Evolutionary conservation across 2,329 filamentous ascomycete genomes (phyloP), one percentile per base, ranked within the genome.

Genomic region (Fusarium sp.): DNA sequence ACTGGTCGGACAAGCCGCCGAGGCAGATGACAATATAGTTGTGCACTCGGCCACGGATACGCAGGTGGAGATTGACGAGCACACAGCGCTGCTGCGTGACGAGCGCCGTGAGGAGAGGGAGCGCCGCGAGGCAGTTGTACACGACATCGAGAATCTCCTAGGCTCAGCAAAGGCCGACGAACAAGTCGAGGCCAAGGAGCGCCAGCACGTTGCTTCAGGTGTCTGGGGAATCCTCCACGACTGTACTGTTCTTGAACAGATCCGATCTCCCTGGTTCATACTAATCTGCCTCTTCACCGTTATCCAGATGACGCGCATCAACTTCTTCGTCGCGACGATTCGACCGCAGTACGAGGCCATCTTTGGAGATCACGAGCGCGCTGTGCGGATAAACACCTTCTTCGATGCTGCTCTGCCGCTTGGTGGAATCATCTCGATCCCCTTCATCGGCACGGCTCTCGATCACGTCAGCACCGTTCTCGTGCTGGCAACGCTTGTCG

Each of bases 301-400:
- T 29, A 77, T 91, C 35, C 88, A 91, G 74, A 91, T 91, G 88
- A 88, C 88, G 3, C 84, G 90, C 28, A 96, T 96, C 83, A 96
- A 96, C 78, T 96, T 93, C 79, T 96, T 96, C 73, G 91, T 97
- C 49, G 92, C 93, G 4, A 96, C 93, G 3, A 89, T 96, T 62
- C 85, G 91, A 2, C 83, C 89, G 2, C 93, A 97, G 75, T 96
- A 96, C 77, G 85, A 87, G 40, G 89, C 88, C 68, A 84, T 97
- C 8, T 85, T 97, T 13, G 81, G 81, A 41, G 86, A 86, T 10
- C 79, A 81, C 57, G 74, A 79, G 2, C 81, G 83, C 54, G 91
- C 92, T 0, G 82, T 87, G 8, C 78, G 84, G 53, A 83, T 97
- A 72, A 97, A 96, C 78, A 84, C 90, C 53, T 89, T 93, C 76